phyloP scores from a whole-genome alignment of 345 rosid genomes.

The Populus ilicifolia region DNA sequence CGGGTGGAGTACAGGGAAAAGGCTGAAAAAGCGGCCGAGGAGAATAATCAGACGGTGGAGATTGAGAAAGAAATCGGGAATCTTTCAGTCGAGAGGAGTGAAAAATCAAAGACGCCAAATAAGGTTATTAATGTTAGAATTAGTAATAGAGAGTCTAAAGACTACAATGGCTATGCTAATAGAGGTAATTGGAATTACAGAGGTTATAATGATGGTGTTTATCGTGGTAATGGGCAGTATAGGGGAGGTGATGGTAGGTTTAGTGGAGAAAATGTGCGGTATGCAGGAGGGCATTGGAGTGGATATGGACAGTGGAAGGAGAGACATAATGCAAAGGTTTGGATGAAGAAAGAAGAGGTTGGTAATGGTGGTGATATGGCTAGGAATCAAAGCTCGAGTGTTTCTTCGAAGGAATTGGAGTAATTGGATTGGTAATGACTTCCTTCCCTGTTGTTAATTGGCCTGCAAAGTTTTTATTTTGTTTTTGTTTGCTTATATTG shows the following conservation, averaged over 20 bases:
- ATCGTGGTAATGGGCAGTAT: neutral
- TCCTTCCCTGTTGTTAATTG: neutral
- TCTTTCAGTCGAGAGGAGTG: neutral
- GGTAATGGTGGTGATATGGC: constrained; percentile 10
- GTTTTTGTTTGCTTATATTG: neutral
- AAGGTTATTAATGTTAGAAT: neutral
- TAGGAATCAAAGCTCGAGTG: constrained; percentile 11
- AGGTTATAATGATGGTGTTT: neutral
- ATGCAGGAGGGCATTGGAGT: neutral
- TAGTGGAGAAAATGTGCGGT: neutral
- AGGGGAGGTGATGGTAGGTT: neutral
- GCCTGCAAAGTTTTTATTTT: neutral
- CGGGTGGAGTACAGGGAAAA: neutral
- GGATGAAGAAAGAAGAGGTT: constrained; percentile 44
- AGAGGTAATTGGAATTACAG: neutral
- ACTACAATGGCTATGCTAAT: neutral
- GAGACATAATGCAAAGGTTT: constrained; percentile 22
- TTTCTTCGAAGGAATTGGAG: constrained; percentile 3
- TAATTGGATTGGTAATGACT: constrained; percentile 1
- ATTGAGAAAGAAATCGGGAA: constrained; percentile 1
- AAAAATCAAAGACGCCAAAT: neutral
- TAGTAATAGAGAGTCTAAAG: neutral
- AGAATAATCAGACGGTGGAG: constrained; percentile 9
- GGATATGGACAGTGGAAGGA: neutral
- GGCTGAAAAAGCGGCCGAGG: neutral